Conservation (phyloP, 2,329 filamentous ascomycete genomes). For the Dichotomopilus funicola region DNA sequence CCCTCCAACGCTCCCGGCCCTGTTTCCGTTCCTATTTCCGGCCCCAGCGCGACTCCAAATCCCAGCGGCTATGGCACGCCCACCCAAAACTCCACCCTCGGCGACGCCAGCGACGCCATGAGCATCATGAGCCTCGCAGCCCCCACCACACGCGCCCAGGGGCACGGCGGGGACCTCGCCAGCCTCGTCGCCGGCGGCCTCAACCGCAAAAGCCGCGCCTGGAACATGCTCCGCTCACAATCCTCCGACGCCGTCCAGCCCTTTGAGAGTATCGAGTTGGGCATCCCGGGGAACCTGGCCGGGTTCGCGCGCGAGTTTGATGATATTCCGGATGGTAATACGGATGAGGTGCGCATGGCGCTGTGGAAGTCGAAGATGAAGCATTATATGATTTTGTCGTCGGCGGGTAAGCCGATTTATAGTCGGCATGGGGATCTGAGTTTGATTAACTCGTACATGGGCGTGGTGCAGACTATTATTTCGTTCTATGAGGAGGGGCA, state of each 20-base stretch:
- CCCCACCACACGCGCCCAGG: too few species aligned
- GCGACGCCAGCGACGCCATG: constrained; percentile 55
- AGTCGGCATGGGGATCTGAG: constrained; percentile 88
- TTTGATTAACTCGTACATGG: constrained; percentile 88
- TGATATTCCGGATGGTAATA: constrained; percentile 48
- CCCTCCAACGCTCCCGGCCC: constrained; percentile 34
- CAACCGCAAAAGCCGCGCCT: constrained; percentile 59
- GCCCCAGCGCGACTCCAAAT: constrained; percentile 30
- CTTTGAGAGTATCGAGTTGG: constrained; percentile 48
- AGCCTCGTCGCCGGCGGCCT: constrained; percentile 72
- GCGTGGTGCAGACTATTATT: constrained; percentile 93
- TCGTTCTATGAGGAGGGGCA: constrained; percentile 85
- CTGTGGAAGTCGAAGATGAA: constrained; percentile 91
- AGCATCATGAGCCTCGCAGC: constrained; percentile 64
- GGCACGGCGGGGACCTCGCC: constrained; percentile 60
- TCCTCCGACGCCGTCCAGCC: constrained; percentile 48
- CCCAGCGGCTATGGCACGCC: constrained; percentile 38
- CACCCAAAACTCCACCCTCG: constrained; percentile 16
- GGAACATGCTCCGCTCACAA: constrained; percentile 60
- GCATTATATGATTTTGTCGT: constrained; percentile 94
- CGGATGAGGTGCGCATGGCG: constrained; percentile 54
- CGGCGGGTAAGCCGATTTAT: constrained; percentile 94
- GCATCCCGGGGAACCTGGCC: constrained; percentile 47
- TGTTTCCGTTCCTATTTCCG: too few species aligned
- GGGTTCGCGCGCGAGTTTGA: constrained; percentile 76